phyloP scores from a whole-genome alignment of 2,329 filamentous ascomycete species.

The Colletotrichum musicola region DNA sequence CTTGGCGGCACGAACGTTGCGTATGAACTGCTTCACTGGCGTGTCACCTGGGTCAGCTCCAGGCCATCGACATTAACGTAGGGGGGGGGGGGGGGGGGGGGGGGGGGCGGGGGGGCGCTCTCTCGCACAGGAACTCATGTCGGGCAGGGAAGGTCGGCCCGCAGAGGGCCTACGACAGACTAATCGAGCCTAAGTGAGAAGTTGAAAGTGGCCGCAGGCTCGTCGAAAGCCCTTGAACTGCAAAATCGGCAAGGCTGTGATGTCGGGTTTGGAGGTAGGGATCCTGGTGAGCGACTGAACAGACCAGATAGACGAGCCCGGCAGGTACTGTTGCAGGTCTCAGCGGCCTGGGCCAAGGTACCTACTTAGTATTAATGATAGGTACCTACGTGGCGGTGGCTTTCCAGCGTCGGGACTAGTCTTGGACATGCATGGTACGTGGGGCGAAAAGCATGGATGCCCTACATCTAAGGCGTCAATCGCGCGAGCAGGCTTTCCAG shows the following conservation, averaged over 20 bases:
- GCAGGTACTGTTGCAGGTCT: constrained; percentile 22
- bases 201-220: constrained; percentile 1
- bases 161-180: constrained; percentile 35
- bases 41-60: constrained; percentile 26
- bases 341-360: constrained; percentile 16
- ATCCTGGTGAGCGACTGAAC: constrained; percentile 20
- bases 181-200: constrained; percentile 15
- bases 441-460: constrained; percentile 11
- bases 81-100: constrained; percentile 27
- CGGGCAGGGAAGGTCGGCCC: constrained; percentile 40
- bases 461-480: constrained; percentile 32
- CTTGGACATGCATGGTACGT: not conserved
- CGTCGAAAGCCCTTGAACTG: constrained; percentile 27
- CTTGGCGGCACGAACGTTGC: constrained; percentile 97
- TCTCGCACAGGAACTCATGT: constrained; percentile 56
- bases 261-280: constrained; percentile 11
- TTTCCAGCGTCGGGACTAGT: constrained; percentile 5
- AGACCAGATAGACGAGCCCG: constrained; percentile 36
- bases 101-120: constrained; percentile 21
- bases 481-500: not conserved
- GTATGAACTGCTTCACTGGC: constrained; percentile 98
- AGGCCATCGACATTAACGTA: constrained; percentile 4
- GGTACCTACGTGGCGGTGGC: constrained; percentile 17
- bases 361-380: constrained; percentile 10
- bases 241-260: constrained; percentile 16